Base-by-base conservation (phyloP, 345 rosid genomes). In the Luvunga scandens region DNA sequence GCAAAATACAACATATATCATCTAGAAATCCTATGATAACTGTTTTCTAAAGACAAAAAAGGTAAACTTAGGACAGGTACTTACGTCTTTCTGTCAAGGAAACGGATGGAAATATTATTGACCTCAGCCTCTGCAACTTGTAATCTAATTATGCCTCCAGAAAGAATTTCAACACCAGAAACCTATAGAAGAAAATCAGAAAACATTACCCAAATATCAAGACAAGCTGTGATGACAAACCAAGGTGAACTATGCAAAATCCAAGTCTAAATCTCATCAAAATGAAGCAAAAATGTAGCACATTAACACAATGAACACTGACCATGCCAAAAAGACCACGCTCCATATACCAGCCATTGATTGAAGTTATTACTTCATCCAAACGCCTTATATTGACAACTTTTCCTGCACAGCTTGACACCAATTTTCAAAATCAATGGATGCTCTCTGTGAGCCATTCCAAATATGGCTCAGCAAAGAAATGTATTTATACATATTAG, bases 91-190 rank as follows among this genome's bases (percentile, higher is more conserved):
- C 98, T 86, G 82, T 95, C 98, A 70, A 95, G 95, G 81, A 93
- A 95, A 53, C 94, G 90, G 57, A 93, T 88, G 62, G 98, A 93
- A 50, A 95, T 91, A 87, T 91, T 86, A 76, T 90, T 94, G 78
- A 94, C 97, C 89, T 94, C 96, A 19, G 98, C 98, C 86, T 97
- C 99, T 59, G 95, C 92, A 85, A 94, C 88, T 87, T 93, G 93
- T 81, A 97, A 84, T 85, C 93, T 88, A 77, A 97, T 76, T 77
- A 91, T 91, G 75, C 98, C 98, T 56, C 98, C 99, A 75, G 99
- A 94, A 82, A 94, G 93, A 39, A 94, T 89, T 85, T 95, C 97
- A 81, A 91, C 85, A 66, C 87, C 95, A 42, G 97, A 93, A 79
- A 94, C 98, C 99, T 96, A 80, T n/a, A 65, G 25, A 2, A 81